Evolutionary conservation across 176 grass and related monocot genomes (phyloP), one percentile per base, ranked within the genome.

Genomic region (Pontederia crassipes): DNA sequence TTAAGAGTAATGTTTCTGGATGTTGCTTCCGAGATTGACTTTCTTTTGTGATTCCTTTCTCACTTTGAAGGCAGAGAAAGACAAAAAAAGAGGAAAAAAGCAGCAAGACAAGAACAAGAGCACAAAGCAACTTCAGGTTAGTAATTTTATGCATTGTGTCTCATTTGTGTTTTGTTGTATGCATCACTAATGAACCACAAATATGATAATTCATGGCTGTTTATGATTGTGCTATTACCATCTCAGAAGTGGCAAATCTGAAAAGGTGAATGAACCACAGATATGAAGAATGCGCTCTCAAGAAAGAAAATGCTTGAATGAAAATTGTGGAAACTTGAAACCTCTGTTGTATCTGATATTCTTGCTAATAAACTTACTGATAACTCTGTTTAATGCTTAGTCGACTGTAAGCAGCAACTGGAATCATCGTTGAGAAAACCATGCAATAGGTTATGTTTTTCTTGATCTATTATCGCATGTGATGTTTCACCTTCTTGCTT

Each of bases 71-170:
- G 71, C 78, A 68, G 67, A 57, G 0, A 90, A 74, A 77, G 74
- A 90, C 11, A 82, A 73, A 67, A 77, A 63, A 68, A 77, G 87
- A 59, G 64, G 64, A n/a, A 87, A 84, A 75, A 97, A 67, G 54
- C 81, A 85, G 74, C 78, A 88, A 74, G 82, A 80, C 86, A 75
- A 58, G 55, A 90, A 40, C 61, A 95, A 87, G 62, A 74, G 65
- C 50, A 75, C 29, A 11, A 97, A 90, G 61, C 76, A 96, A 80
- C 58, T 76, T 20, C 86, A 85, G 83, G 92, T 97, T 57, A 57
- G 63, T 58, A 28, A 15, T 66, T 51, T 78, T 45, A 52, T 20
- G 55, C 32, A 27, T 60, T 49, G 15, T 71, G 32, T 20, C 54
- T 28, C 9, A 52, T 28, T 49, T 72, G 8, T 17, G 29, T 12